Evolutionary conservation across 805 yeast species (phyloP).

Genomic region (Ogataea pignaliae): DNA sequence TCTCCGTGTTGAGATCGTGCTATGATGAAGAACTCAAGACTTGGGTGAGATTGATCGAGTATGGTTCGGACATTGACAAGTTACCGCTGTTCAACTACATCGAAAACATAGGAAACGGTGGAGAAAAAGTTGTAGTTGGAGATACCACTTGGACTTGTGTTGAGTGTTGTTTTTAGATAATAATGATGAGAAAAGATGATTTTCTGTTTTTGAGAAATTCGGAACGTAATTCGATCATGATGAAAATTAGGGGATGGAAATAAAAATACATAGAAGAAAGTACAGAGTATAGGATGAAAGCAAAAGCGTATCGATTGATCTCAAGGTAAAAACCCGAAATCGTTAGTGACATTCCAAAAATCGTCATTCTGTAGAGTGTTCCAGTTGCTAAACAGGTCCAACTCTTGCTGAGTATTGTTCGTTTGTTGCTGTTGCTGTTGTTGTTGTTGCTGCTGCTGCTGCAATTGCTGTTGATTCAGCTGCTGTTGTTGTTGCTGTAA

Average conservation of each 20-base stretch:
- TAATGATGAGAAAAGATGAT: not conserved
- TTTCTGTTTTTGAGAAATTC: too few species aligned
- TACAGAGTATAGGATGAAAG: not conserved
- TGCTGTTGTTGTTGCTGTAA: not conserved
- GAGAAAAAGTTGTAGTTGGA: conserved; percentile 6
- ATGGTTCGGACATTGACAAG: conserved; percentile 11
- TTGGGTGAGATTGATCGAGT: conserved; percentile 12
- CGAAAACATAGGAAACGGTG: conserved; percentile 4
- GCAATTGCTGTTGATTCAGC: not conserved
- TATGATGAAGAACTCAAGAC: conserved; percentile 4
- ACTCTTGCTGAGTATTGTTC: conserved; percentile 6
- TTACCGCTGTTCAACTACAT: conserved; percentile 11
- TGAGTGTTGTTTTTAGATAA: conserved; percentile 6
- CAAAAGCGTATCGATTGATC: not conserved
- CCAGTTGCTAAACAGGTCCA: conserved; percentile 21
- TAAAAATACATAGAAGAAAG: not conserved
- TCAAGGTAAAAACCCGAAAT: conserved; percentile 42
- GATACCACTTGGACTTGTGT: conserved; percentile 21
- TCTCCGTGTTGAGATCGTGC: conserved; percentile 17
- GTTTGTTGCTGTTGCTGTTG: not conserved
- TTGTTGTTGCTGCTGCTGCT: not conserved
- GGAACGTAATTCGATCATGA: too few species aligned
- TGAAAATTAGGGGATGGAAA: too few species aligned
- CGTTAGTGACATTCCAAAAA: conserved; percentile 44
- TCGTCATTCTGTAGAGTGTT: conserved; percentile 32